phyloP scores from a whole-genome alignment of 805 yeast species.

The Yarrowia sp. region DNA sequence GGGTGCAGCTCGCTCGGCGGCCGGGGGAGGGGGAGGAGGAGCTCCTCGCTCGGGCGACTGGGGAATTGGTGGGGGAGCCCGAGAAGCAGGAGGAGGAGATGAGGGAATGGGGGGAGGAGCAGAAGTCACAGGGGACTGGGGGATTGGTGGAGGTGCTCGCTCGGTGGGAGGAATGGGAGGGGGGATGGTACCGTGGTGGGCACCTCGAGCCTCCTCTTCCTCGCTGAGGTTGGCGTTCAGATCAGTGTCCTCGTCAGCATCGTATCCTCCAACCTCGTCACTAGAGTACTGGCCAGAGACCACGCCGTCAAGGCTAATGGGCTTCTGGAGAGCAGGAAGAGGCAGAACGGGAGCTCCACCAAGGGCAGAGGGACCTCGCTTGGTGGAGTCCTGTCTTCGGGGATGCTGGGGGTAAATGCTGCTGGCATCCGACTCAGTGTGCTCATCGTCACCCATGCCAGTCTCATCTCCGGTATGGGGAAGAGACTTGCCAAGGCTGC shows the following conservation, averaged over 20 bases:
- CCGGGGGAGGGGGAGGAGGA: conserved; percentile 40
- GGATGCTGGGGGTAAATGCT: conserved; percentile 38
- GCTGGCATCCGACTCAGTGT: conserved; percentile 46
- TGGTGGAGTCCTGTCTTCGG: conserved; percentile 40
- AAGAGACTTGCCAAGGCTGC: conserved; percentile 31
- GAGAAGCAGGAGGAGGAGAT: conserved; percentile 40
- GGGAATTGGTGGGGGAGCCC: conserved; percentile 39
- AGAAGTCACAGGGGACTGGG: conserved; percentile 44
- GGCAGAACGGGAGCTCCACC: conserved; percentile 30
- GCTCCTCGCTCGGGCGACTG: conserved; percentile 26
- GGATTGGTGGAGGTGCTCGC: conserved; percentile 43
- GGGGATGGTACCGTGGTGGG: conserved; percentile 40
- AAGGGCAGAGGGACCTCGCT: conserved; percentile 40
- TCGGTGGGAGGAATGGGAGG: conserved; percentile 43
- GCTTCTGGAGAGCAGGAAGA: conserved; percentile 43
- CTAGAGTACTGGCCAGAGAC: conserved; percentile 66
- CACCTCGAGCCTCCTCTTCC: conserved; percentile 35
- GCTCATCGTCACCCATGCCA: conserved; percentile 47
- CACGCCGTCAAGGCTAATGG: conserved; percentile 50
- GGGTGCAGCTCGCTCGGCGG: conserved; percentile 40
- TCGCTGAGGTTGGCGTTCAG: conserved; percentile 43
- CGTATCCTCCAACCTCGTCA: conserved; percentile 64
- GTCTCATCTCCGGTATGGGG: conserved; percentile 40
- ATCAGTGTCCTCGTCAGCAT: conserved; percentile 68
- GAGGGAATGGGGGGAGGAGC: conserved; percentile 43